These are phyloP conservation scores for Camptophora hylomeconis DNA, from an alignment of 2,329 filamentous ascomycete genomes.

Conservation along the genomic window DNA sequence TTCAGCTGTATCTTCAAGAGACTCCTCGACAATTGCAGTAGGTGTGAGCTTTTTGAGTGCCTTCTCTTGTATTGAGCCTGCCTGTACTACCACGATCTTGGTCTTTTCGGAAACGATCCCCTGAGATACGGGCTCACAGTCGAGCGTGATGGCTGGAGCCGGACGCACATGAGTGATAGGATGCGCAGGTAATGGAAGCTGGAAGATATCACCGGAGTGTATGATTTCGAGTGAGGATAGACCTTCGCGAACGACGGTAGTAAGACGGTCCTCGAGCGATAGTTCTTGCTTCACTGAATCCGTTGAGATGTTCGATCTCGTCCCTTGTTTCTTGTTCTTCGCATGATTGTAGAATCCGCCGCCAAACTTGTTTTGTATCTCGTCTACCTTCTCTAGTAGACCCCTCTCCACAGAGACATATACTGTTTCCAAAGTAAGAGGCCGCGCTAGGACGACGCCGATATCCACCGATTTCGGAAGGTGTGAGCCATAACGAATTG, in stretches of 20 bases:
- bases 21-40: conserved; percentile 44
- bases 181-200: conserved; percentile 62
- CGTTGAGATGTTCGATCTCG: conserved; percentile 7
- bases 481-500: conserved; percentile 59
- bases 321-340: conserved; percentile 12
- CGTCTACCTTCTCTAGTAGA: conserved; percentile 64
- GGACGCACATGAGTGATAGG: conserved; percentile 75
- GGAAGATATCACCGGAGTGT: conserved; percentile 71
- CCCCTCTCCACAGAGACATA: conserved; percentile 79
- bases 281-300: background rate
- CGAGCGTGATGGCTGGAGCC: conserved; percentile 72
- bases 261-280: conserved; percentile 7
- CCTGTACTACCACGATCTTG: conserved; percentile 63
- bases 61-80: conserved; percentile 29
- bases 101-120: conserved; percentile 65
- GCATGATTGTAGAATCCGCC: conserved; percentile 32
- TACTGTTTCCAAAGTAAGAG: conserved; percentile 68
- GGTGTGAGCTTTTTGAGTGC: conserved; percentile 32
- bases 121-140: conserved; percentile 92
- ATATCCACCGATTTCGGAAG: conserved; percentile 73
- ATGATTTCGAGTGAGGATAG: conserved; percentile 61
- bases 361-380: conserved; percentile 72
- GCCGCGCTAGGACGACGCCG: conserved; percentile 64
- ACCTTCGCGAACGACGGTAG: conserved; percentile 56
- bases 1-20: conserved; percentile 50